phyloP scores from a whole-genome alignment of 495 filamentous ascomycete genomes.

The Clavariopsis aquatica region DNA sequence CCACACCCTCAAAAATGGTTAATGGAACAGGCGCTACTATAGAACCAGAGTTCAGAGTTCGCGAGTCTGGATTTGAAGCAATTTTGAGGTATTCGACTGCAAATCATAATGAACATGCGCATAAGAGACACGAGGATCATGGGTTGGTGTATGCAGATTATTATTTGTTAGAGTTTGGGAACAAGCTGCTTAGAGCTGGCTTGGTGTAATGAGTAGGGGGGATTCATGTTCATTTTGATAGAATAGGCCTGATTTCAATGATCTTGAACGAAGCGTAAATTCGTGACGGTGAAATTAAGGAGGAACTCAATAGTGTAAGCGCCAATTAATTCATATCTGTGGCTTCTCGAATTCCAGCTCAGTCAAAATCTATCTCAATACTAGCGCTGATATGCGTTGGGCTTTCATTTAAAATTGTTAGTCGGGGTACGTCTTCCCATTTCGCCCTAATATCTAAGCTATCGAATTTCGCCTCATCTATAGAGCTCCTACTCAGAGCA shows the following conservation, averaged over 20 bases:
- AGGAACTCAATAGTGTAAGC: too few species aligned
- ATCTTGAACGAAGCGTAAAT: neutral
- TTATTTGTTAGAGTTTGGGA: slow-evolving; percentile 29
- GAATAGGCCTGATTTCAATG: too few species aligned
- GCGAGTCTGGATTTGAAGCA: slow-evolving; percentile 29
- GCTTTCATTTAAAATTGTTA: neutral
- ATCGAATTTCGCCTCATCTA: neutral
- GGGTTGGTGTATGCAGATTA: slow-evolving; percentile 30
- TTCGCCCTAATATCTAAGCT: neutral
- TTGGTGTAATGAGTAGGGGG: slow-evolving; percentile 7
- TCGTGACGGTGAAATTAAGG: too few species aligned
- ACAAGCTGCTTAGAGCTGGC: slow-evolving; percentile 21
- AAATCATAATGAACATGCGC: slow-evolving; percentile 31
- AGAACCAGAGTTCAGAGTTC: neutral
- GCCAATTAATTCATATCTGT: too few species aligned
- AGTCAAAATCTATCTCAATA: neutral
- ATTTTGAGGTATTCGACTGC: slow-evolving; percentile 24
- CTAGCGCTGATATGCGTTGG: neutral
- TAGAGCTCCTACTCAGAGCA: neutral
- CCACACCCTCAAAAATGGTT: neutral
- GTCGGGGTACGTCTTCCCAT: slow-evolving; percentile 3
- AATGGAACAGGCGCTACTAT: neutral
- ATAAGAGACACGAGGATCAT: slow-evolving; percentile 24
- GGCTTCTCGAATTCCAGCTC: neutral
- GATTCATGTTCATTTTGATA: too few species aligned